Evolutionary conservation across 306 rosid genomes (phyloP), one percentile per base, ranked within the genome.

Genomic region (Cercis canadensis): DNA sequence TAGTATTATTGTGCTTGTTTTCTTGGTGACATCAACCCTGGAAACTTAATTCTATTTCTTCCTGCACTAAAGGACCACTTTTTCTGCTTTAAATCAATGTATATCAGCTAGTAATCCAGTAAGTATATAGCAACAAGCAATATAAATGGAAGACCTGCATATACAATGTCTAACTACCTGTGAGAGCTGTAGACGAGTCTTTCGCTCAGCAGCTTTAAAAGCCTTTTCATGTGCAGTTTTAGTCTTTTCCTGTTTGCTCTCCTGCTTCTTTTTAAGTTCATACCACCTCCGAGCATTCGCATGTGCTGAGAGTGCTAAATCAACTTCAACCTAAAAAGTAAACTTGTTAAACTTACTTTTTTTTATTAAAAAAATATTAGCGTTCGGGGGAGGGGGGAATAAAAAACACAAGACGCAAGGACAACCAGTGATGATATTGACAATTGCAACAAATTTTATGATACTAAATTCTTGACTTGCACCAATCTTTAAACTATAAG

Each of bases 211-310:
- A 73, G 99, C 97, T 82, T 94, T 94, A 76, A 94, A 94, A 44
- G 97, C 99, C 73, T 89, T 94, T 61, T 87, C 96, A 83, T 94
- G 99, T 3, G 99, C 97, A 69, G 91, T 86, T 18, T 91, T 43
- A 45, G 99, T 94, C 83, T 94, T 94, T 62, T 89, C 99, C 80
- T 94, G 96, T 82, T 94, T 94, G 84, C 79, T 87, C 79, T 94
- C 97, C 78, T 91, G 97, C 73, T 87, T 94, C 83, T 94, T 94
- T 96, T 91, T 94, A 80, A 59, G 75, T 75, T 91, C 97, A 75
- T 87, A 94, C 99, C 99, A 91, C 83, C 87, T 82, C 47, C 97
- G 87, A 73, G 99, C 96, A 86, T 94, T 94, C 75, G 97, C 96
- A 82, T 91, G 96, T 8, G 99, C 97, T 18, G 97, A 91, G 76